A percentile compares a stretch with the other conserved stretches of the same genome.
These are phyloP conservation scores for Termitomyces eurrhizus DNA, from an alignment of 768 basidiomycete species.

Conservation along the genomic window DNA sequence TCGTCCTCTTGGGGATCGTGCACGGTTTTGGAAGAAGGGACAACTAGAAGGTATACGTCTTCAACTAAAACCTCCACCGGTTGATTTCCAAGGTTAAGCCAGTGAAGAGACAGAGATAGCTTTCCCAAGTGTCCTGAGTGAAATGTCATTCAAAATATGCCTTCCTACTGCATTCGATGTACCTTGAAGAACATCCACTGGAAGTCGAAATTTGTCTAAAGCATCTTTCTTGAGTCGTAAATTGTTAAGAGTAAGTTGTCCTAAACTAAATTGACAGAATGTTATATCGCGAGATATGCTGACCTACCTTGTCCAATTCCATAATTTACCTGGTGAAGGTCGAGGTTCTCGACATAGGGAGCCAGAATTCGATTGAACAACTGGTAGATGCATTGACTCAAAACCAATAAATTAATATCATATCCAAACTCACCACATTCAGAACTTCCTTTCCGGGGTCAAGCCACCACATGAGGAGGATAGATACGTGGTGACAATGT, in stretches of 20 bases:
- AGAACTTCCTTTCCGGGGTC: constrained; percentile 84
- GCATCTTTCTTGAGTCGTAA: constrained; percentile 90
- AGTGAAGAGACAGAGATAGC: constrained; percentile 81
- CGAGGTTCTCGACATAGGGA: constrained; percentile 95
- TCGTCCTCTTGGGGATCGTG: constrained; percentile 85
- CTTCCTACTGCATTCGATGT: constrained; percentile 1
- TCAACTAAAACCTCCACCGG: constrained; percentile 91
- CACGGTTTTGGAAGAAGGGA: constrained; percentile 68
- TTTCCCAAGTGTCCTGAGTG: constrained; percentile 75
- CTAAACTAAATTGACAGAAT: constrained; percentile 29
- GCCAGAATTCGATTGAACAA: constrained; percentile 89
- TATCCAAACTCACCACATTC: constrained; percentile 55
- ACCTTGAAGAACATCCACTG: constrained; percentile 95
- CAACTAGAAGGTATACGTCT: constrained; percentile 92
- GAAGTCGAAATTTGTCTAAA: constrained; percentile 91
- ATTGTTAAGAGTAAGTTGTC: constrained; percentile 74
- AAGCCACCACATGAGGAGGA: constrained; percentile 73
- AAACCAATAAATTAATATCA: not conserved
- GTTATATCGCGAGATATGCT: not conserved
- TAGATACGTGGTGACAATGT: not conserved
- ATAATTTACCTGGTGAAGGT: constrained; percentile 92
- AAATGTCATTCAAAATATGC: not conserved
- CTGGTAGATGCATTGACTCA: constrained; percentile 21
- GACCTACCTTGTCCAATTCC: constrained; percentile 78
- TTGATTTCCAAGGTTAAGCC: constrained; percentile 85